Evolutionary conservation across 805 yeast genomes (phyloP).

Genomic region (Lachancea fermentati): DNA sequence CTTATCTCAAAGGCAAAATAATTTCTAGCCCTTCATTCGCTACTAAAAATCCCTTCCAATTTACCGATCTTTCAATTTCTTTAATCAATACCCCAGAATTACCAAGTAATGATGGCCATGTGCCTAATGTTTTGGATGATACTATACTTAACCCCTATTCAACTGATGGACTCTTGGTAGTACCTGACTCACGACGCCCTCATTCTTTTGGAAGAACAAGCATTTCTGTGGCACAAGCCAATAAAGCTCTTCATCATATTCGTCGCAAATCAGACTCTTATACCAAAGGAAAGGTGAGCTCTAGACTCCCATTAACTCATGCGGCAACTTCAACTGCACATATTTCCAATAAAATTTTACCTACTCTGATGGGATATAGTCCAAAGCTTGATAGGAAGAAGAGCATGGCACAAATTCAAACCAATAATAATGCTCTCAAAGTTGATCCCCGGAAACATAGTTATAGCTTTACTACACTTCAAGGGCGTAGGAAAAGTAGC

Average conservation of each 20-base stretch:
- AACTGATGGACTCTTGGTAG: slow-evolving; percentile 12
- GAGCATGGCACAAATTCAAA: slow-evolving; percentile 19
- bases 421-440: not conserved
- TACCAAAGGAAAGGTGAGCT: slow-evolving; percentile 4
- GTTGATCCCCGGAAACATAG: slow-evolving; percentile 6
- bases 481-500: slow-evolving; percentile 1
- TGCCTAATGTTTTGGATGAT: slow-evolving; percentile 21
- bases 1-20: slow-evolving; percentile 56
- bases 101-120: slow-evolving; percentile 9
- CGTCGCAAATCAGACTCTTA: slow-evolving; percentile 13
- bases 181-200: slow-evolving; percentile 8
- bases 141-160: slow-evolving; percentile 25
- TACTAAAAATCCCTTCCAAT: slow-evolving; percentile 27
- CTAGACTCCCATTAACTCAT: slow-evolving; percentile 7
- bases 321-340: slow-evolving; percentile 7
- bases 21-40: slow-evolving; percentile 35
- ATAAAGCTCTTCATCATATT: slow-evolving; percentile 6
- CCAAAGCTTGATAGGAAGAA: slow-evolving; percentile 15
- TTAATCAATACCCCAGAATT: slow-evolving; percentile 17
- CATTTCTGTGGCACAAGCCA: slow-evolving; percentile 6
- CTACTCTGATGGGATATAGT: slow-evolving; percentile 12
- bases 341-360: slow-evolving; percentile 8
- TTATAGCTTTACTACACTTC: slow-evolving; percentile 7
- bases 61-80: slow-evolving; percentile 20
- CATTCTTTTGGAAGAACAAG: slow-evolving; percentile 8